Conservation (phyloP, 108 stramenopile species). For the Aurantiochytrium sp. region DNA sequence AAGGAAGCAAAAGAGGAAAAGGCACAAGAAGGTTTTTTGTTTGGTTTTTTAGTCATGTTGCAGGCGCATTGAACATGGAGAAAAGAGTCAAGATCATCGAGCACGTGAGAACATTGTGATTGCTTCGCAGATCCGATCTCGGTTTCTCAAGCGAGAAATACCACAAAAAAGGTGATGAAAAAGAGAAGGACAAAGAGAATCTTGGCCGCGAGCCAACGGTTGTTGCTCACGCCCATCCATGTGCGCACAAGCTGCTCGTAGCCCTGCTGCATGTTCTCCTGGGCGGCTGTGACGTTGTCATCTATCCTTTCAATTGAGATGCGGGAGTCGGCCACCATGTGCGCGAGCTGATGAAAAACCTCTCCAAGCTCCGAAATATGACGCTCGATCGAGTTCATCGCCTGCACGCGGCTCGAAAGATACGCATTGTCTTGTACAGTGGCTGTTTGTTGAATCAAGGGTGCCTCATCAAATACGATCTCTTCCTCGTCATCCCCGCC, state of each 20-base stretch:
- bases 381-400: neutral
- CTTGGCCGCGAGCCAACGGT: neutral
- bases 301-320: neutral
- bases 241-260: conserved; percentile 12
- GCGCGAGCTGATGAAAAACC: neutral
- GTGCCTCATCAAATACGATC: neutral
- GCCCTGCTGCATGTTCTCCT: neutral
- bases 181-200: neutral
- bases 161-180: neutral
- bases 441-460: neutral
- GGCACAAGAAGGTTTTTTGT: too few species aligned
- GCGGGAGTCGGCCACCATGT: neutral
- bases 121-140: too few species aligned
- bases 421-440: neutral
- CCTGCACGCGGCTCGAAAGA: neutral
- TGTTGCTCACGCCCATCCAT: neutral
- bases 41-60: too few species aligned
- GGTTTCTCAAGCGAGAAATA: neutral
- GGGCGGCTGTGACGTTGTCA: neutral
- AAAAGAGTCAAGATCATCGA: too few species aligned
- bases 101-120: too few species aligned
- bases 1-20: too few species aligned
- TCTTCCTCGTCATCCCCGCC: neutral
- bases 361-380: neutral
- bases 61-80: too few species aligned